Evolutionary conservation across 331 rosid genomes (phyloP).

Genomic region (Rhamnella rubrinervis): DNA sequence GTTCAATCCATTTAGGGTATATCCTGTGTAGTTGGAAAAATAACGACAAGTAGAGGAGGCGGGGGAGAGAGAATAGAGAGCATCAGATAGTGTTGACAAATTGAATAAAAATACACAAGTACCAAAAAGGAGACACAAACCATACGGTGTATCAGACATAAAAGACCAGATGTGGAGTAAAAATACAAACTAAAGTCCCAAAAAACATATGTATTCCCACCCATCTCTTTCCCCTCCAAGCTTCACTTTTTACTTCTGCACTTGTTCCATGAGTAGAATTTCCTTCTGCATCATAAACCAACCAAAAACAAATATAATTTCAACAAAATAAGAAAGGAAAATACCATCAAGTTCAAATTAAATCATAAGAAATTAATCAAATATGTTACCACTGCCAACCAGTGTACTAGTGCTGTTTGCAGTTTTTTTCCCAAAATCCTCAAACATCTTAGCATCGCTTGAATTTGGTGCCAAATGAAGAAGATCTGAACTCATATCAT

Average conservation of each 20-base stretch:
- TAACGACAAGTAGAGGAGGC: not conserved
- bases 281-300: slow-evolving; percentile 17
- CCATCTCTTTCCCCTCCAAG: slow-evolving; percentile 31
- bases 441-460: slow-evolving; percentile 40
- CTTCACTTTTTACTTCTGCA: slow-evolving; percentile 24
- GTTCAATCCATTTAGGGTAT: too few relatives aligned
- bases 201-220: slow-evolving; percentile 19
- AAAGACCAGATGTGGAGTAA: slow-evolving; percentile 18
- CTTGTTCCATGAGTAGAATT: slow-evolving; percentile 27
- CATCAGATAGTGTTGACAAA: not conserved
- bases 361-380: not conserved
- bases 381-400: slow-evolving; percentile 20
- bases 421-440: slow-evolving; percentile 18
- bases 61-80: not conserved
- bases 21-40: not conserved
- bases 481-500: slow-evolving; percentile 33
- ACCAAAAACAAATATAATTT: not conserved
- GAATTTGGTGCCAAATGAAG: slow-evolving; percentile 50
- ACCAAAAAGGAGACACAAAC: not conserved
- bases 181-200: slow-evolving; percentile 29
- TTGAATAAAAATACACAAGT: not conserved
- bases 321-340: not conserved
- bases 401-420: slow-evolving; percentile 6
- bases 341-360: too few relatives aligned
- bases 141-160: not conserved